A percentile compares a stretch with the other conserved stretches of the same genome.
Conservation (phyloP, 768 basidiomycete species). For the Tricholoma terreum region DNA sequence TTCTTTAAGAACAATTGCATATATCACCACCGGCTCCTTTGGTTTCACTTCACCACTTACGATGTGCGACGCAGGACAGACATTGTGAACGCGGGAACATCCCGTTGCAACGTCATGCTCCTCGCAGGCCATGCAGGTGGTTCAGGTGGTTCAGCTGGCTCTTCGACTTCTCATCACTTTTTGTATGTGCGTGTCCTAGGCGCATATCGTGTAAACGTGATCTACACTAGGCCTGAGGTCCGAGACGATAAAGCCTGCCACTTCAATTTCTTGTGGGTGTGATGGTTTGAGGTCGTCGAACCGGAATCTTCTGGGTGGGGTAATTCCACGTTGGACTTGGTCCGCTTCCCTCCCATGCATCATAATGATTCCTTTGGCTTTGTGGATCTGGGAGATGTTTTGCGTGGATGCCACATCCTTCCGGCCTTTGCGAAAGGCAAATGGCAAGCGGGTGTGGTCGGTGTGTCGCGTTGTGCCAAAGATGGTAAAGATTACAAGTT, state of each 20-base stretch:
- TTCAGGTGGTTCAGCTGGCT: too few relatives aligned
- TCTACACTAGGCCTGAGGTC: background rate
- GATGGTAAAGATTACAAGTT: background rate
- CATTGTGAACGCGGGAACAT: background rate
- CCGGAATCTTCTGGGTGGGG: background rate
- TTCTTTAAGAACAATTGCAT: conserved; percentile 11
- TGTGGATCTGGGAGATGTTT: conserved; percentile 11
- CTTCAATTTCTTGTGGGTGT: background rate
- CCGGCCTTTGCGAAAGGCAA: conserved; percentile 4
- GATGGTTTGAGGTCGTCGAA: background rate
- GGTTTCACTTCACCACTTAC: conserved; percentile 24
- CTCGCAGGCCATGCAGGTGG: background rate
- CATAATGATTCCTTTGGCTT: conserved; percentile 10
- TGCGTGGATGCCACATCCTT: conserved; percentile 9
- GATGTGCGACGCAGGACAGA: background rate
- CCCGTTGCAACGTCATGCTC: background rate
- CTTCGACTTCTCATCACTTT: background rate
- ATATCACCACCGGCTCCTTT: conserved; percentile 13
- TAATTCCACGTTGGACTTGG: conserved; percentile 24
- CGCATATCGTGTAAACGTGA: background rate
- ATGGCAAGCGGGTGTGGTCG: background rate
- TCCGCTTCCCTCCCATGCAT: conserved; percentile 20
- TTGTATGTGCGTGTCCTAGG: background rate
- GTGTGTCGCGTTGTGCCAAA: background rate
- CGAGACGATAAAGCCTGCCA: background rate